These are phyloP conservation scores for Paecilomyces variotii DNA, from an alignment of 2,329 filamentous ascomycete genomes.

Conservation along the genomic window DNA sequence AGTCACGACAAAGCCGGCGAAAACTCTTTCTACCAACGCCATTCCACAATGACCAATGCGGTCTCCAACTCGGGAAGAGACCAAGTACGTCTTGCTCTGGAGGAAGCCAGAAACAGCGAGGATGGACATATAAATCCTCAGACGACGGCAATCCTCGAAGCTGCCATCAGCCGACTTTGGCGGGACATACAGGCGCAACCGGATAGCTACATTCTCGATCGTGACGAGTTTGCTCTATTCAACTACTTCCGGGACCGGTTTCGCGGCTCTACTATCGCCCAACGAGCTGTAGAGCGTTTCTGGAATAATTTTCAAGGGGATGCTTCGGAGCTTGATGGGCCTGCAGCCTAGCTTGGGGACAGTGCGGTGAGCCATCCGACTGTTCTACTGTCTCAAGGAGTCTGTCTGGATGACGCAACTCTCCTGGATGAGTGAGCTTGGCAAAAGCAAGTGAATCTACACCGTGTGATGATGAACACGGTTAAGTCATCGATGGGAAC, in stretches of 20 bases:
- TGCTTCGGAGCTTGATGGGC: conserved; percentile 14
- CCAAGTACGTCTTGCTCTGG: conserved; percentile 59
- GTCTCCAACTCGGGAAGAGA: conserved; percentile 24
- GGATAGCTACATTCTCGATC: conserved; percentile 61
- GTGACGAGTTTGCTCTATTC: conserved; percentile 77
- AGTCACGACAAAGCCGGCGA: neutral
- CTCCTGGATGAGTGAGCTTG: neutral
- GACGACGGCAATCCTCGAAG: conserved; percentile 58
- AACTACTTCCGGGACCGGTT: conserved; percentile 72
- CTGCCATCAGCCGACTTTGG: conserved; percentile 59
- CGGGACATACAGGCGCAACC: conserved; percentile 56
- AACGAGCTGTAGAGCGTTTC: conserved; percentile 48
- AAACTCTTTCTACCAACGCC: neutral
- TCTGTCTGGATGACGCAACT: neutral
- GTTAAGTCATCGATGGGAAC: neutral
- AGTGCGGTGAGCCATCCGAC: neutral
- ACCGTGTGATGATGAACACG: neutral
- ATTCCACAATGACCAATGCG: conserved; percentile 26
- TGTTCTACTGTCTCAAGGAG: neutral
- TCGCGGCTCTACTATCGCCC: conserved; percentile 42
- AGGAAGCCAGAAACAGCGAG: conserved; percentile 66
- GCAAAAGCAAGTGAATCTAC: neutral
- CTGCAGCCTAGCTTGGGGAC: conserved; percentile 6
- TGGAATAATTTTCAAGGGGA: conserved; percentile 40
- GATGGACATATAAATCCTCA: conserved; percentile 56